Evolutionary conservation across 768 basidiomycete genomes (phyloP), one percentile per base, ranked within the genome.

Genomic region (Leccinum aurantiacum): DNA sequence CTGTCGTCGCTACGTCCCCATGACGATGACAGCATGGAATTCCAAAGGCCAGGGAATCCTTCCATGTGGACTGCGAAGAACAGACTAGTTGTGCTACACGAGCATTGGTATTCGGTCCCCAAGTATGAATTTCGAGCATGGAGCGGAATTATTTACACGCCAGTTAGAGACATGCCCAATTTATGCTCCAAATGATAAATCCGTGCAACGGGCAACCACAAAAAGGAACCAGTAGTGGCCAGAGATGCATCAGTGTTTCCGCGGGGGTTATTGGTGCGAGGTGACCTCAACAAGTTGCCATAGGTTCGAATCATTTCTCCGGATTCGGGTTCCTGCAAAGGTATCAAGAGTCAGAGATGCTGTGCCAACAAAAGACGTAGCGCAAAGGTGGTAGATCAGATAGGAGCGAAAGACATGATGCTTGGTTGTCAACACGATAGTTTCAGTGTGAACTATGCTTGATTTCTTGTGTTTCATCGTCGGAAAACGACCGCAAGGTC

Each of bases 371-470:
- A 2, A 15, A 33, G 3, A 33, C 9, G 35, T 31, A 2, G 31
- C 31, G 24, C 6, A 38, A 50, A 46, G 22, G 35, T 7, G n/a
- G 51, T n/a, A 10, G 62, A 76, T 95, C 94, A 95, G 93, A 95
- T 95, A 95, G 93, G 93, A 95, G 94, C 93, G 94, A 95, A 95
- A 95, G 94, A 97, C 93, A 75, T 85, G 89, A 91, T 92, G 87
- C 66, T 81, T 84, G 77, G 77, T 82, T 88, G 78, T 94, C 90
- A 87, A 91, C 92, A 94, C 76, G 71, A 75, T 77, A 72, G 77
- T 76, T 91, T 96, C 93, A 88, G 93, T 87, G 91, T 95, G 93
- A 95, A 95, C 94, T 95, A 95, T 95, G 93, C 89, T 75, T 80
- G 79, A 75, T 76, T 78, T 50, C 75, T 73, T 48, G 60, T 60